Conservation (phyloP, 2,329 filamentous ascomycete genomes). For the Leptoxyphium fumago region DNA sequence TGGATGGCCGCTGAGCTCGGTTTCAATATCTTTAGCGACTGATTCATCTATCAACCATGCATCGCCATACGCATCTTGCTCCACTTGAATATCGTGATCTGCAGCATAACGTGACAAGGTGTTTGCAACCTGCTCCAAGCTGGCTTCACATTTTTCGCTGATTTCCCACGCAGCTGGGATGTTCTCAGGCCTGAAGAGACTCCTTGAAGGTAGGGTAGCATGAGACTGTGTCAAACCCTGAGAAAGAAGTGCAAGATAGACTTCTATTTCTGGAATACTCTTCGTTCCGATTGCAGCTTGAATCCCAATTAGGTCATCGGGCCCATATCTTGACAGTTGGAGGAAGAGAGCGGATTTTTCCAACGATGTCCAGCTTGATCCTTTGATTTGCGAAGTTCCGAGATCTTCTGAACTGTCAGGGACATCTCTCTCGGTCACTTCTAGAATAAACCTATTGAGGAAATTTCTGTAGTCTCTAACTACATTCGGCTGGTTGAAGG, state of each 20-base stretch:
- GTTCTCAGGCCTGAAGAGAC: slow-evolving; percentile 35
- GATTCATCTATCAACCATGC: slow-evolving; percentile 48
- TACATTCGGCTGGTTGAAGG: neutral
- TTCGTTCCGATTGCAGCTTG: slow-evolving; percentile 53
- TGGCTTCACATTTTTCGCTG: slow-evolving; percentile 46
- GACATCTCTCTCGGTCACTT: neutral
- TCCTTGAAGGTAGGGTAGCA: slow-evolving; percentile 18
- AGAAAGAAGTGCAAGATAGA: slow-evolving; percentile 52
- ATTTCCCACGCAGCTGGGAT: slow-evolving; percentile 62
- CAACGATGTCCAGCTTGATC: slow-evolving; percentile 50
- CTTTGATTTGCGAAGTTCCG: slow-evolving; percentile 43
- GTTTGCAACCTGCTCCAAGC: slow-evolving; percentile 55
- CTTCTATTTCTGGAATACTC: slow-evolving; percentile 55
- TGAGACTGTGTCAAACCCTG: slow-evolving; percentile 29
- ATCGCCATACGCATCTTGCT: slow-evolving; percentile 44
- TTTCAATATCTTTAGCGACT: slow-evolving; percentile 21
- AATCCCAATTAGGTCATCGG: slow-evolving; percentile 47
- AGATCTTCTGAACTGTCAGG: neutral
- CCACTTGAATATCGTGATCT: slow-evolving; percentile 24
- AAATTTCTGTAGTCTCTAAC: neutral
- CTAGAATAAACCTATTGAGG: neutral
- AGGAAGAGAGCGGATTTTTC: slow-evolving; percentile 63
- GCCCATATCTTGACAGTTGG: slow-evolving; percentile 48
- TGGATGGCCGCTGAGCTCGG: slow-evolving; percentile 1
- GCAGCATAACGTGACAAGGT: slow-evolving; percentile 51